Conservation (phyloP, 1,284 basidiomycete genomes). For the Sutorius eximius region DNA sequence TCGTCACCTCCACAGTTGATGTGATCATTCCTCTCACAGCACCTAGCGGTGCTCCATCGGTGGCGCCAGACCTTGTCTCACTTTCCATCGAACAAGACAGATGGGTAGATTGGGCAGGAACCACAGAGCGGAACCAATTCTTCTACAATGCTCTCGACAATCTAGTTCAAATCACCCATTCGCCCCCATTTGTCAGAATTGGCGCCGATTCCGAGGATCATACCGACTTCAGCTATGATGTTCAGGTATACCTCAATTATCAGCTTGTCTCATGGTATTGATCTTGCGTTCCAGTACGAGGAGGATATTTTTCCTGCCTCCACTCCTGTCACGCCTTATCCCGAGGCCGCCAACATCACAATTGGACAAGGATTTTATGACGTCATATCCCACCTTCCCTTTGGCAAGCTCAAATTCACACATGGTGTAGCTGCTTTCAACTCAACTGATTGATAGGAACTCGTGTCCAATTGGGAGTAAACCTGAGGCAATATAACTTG, state of each 20-base stretch:
- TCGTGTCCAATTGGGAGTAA: conserved; percentile 70
- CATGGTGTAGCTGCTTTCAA: neutral
- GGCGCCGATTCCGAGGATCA: conserved; percentile 66
- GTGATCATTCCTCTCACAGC: conserved; percentile 22
- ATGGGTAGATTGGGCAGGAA: conserved; percentile 65
- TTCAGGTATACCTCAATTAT: conserved; percentile 37
- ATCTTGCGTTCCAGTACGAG: conserved; percentile 11
- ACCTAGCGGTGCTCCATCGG: conserved; percentile 25
- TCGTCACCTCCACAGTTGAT: conserved; percentile 8
- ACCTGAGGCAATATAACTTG: conserved; percentile 56
- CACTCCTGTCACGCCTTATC: conserved; percentile 55
- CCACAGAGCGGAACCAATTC: conserved; percentile 50
- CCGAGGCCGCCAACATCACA: conserved; percentile 56
- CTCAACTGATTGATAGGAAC: conserved; percentile 39
- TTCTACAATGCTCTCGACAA: conserved; percentile 59
- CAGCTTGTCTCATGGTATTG: neutral
- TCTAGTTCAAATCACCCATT: conserved; percentile 51
- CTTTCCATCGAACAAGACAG: conserved; percentile 71
- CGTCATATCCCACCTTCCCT: conserved; percentile 54
- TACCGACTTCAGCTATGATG: conserved; percentile 49
- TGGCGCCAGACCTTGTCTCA: conserved; percentile 52
- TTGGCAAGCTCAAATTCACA: conserved; percentile 34
- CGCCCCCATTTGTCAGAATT: conserved; percentile 59
- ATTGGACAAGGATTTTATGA: conserved; percentile 62
- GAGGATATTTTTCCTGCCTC: conserved; percentile 47